Evolutionary conservation across 495 filamentous ascomycete genomes (phyloP).

Genomic region (Neurospora discreta): DNA sequence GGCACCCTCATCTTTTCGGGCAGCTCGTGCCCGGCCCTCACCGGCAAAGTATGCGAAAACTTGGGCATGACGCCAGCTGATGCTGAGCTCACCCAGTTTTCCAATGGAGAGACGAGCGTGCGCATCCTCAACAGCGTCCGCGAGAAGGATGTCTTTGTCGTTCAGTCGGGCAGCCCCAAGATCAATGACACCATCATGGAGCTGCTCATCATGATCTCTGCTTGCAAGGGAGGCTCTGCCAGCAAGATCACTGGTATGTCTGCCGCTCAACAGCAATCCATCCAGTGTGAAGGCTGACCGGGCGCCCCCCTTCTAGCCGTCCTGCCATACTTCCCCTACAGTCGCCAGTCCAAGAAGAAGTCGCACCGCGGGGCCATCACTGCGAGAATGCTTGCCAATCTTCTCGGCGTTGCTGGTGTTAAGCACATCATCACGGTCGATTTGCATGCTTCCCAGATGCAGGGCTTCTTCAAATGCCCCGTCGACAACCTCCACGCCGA

Average conservation of each 20-base stretch:
- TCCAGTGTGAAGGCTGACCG: slow-evolving; percentile 8
- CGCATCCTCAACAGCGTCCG: slow-evolving; percentile 87
- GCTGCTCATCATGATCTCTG: slow-evolving; percentile 95
- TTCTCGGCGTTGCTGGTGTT: slow-evolving; percentile 84
- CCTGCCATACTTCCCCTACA: slow-evolving; percentile 98
- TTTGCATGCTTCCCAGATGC: slow-evolving; percentile 94
- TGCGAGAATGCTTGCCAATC: slow-evolving; percentile 91
- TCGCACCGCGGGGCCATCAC: slow-evolving; percentile 93
- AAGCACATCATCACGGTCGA: slow-evolving; percentile 97
- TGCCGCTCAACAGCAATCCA: slow-evolving; percentile 1
- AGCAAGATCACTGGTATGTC: slow-evolving; percentile 89
- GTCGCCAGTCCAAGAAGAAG: slow-evolving; percentile 98
- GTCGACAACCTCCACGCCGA: slow-evolving; percentile 97
- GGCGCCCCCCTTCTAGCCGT: slow-evolving; percentile 51
- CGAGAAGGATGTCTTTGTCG: slow-evolving; percentile 97
- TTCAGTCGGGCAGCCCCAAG: slow-evolving; percentile 91
- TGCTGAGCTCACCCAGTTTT: slow-evolving; percentile 49
- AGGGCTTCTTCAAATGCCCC: slow-evolving; percentile 96
- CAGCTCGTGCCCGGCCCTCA: slow-evolving; percentile 45
- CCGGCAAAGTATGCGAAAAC: slow-evolving; percentile 47
- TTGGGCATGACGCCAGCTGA: slow-evolving; percentile 46
- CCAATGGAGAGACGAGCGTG: slow-evolving; percentile 87
- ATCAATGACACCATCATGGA: slow-evolving; percentile 99
- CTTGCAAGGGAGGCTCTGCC: slow-evolving; percentile 93
- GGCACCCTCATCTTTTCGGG: slow-evolving; percentile 47